Conservation (phyloP, 805 yeast species). For the Starmerella gropengiesseri region DNA sequence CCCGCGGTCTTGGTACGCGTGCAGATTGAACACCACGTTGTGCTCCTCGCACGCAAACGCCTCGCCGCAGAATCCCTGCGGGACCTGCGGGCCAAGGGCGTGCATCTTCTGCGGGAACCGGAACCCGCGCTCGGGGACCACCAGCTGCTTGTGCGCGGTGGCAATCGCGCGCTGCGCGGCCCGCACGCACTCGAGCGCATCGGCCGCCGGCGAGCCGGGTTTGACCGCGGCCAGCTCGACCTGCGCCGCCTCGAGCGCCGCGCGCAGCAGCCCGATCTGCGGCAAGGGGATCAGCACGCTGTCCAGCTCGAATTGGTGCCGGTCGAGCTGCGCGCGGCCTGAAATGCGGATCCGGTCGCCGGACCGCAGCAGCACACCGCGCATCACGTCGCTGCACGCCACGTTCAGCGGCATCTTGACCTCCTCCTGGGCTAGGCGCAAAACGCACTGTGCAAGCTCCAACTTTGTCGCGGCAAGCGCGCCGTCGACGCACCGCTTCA, state of each 20-base stretch:
- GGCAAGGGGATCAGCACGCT: not conserved
- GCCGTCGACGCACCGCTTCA: not conserved
- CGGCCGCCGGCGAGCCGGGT: not conserved
- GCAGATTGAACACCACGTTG: slow-evolving; percentile 14
- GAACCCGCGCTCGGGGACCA: slow-evolving; percentile 6
- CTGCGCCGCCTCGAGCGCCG: slow-evolving; percentile 5
- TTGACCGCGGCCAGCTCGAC: slow-evolving; percentile 3
- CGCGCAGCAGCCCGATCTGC: slow-evolving; percentile 6
- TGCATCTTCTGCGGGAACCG: slow-evolving; percentile 12
- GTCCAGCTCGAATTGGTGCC: slow-evolving; percentile 2
- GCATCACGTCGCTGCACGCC: slow-evolving; percentile 15
- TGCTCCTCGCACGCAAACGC: slow-evolving; percentile 12
- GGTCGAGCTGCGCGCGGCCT: slow-evolving; percentile 10
- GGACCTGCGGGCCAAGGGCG: not conserved
- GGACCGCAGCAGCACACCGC: slow-evolving; percentile 11
- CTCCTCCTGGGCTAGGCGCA: not conserved
- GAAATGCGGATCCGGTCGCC: not conserved
- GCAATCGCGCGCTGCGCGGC: slow-evolving; percentile 1
- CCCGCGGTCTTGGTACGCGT: slow-evolving; percentile 15
- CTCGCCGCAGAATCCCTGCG: slow-evolving; percentile 15
- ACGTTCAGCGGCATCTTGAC: slow-evolving; percentile 16
- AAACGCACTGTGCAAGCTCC: not conserved
- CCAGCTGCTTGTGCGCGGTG: slow-evolving; percentile 1
- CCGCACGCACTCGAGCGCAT: not conserved
- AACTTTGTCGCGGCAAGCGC: not conserved